A percentile compares a stretch with the other conserved stretches of the same genome.
Evolutionary conservation across 345 rosid species (phyloP).

Genomic region (Firmiana major): DNA sequence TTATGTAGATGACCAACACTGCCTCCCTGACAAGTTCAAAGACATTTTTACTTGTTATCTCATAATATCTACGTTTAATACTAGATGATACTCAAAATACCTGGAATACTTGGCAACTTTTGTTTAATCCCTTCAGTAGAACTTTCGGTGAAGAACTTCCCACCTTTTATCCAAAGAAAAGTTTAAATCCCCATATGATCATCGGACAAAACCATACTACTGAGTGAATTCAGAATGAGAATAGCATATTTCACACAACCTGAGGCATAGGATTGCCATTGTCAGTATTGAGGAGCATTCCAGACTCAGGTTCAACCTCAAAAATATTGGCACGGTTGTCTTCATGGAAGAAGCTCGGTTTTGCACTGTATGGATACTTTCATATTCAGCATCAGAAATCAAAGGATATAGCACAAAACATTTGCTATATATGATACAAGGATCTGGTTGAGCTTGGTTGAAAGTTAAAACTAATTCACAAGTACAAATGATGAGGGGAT

Average conservation of each 20-base stretch:
- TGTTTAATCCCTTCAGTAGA: constrained; percentile 36
- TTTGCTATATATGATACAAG: background rate
- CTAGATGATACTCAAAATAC: constrained; percentile 23
- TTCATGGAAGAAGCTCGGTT: constrained; percentile 96
- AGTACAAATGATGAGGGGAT: background rate
- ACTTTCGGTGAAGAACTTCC: constrained; percentile 48
- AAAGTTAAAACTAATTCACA: background rate
- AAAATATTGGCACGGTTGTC: constrained; percentile 79
- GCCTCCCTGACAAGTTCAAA: constrained; percentile 59
- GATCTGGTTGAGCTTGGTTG: background rate
- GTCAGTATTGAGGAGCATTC: constrained; percentile 90
- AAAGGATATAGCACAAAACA: constrained; percentile 8
- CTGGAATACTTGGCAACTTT: constrained; percentile 67
- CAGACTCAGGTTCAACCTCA: constrained; percentile 83
- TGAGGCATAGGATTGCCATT: constrained; percentile 93
- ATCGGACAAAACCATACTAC: background rate
- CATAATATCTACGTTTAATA: background rate
- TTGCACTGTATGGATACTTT: constrained; percentile 51
- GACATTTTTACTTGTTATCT: background rate
- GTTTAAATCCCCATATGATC: background rate
- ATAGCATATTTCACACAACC: constrained; percentile 39
- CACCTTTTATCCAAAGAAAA: constrained; percentile 39
- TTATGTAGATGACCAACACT: constrained; percentile 93
- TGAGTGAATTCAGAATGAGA: background rate
- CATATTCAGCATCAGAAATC: constrained; percentile 18